These are phyloP conservation scores for Aspergillus fructus DNA, from an alignment of 2,329 filamentous ascomycete species.

Conservation along the genomic window DNA sequence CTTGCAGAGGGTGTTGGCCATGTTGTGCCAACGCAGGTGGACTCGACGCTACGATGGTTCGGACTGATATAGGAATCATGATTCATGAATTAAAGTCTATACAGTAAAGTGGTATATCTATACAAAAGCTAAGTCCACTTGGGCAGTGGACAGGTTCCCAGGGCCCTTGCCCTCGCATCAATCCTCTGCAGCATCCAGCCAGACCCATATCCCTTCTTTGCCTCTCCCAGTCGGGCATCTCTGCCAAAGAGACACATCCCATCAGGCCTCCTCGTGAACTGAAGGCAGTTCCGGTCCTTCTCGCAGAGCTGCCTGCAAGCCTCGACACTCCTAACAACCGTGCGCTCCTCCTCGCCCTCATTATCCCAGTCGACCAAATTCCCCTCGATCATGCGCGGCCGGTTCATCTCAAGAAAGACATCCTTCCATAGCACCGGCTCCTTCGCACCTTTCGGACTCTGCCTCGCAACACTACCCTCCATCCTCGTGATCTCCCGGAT, in stretches of 20 bases:
- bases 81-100: not conserved
- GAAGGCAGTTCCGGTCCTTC: conserved; percentile 5
- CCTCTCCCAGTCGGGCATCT: not conserved
- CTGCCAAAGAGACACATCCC: conserved; percentile 1
- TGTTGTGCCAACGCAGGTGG: conserved; percentile 11
- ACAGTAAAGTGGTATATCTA: not conserved
- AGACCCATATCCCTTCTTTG: not conserved
- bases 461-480: conserved; percentile 23
- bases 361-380: conserved; percentile 9
- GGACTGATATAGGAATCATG: not conserved
- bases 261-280: not conserved
- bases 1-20: conserved; percentile 9
- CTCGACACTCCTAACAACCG: not conserved
- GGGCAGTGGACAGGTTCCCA: conserved; percentile 8
- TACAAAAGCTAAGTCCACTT: conserved; percentile 3
- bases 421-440: conserved; percentile 8
- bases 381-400: not conserved
- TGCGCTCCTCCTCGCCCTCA: not conserved
- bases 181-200: conserved; percentile 14
- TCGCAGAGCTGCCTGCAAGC: conserved; percentile 7
- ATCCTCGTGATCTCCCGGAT: conserved; percentile 45
- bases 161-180: conserved; percentile 2
- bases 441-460: not conserved
- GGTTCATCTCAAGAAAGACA: conserved; percentile 5
- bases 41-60: conserved; percentile 10